Evolutionary conservation across 495 filamentous ascomycete genomes (phyloP), one percentile per base, ranked within the genome.

Genomic region (Lasiosphaeria hispida): DNA sequence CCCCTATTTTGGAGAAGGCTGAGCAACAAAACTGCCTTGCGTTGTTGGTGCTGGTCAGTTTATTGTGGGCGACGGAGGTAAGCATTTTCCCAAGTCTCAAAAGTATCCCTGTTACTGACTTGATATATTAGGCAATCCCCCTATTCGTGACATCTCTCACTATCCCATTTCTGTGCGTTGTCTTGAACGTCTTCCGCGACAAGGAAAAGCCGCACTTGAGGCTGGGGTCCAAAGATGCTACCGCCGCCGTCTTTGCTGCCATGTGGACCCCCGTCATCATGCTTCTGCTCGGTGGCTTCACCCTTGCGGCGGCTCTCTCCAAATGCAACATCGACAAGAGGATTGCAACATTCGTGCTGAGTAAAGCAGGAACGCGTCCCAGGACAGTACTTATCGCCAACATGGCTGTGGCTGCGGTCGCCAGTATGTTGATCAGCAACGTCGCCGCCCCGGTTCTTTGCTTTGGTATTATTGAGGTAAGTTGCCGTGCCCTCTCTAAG

Each of bases 181-280:
- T 95, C 10, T 80, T 99, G 23, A 81, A 81, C 36, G 90, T 99
- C 47, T 90, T 96, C 60, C 85, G 92, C 48, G 82, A 84, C 15
- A 88, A 92, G 34, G 79, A 83, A 6, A 84, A 83, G 65, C 87
- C 87, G 0, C 77, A 92, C 63, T 62, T 73, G 33, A 85, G 93
- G 34, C 76, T 97, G 13, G 79, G 79, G 18, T 80, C 90, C 1
- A 89, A 89, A 62, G 80, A 82, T 23, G 91, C 94, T 5, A 87
- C 91, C 0, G 80, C 79, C 50, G 91, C 87, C 65, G 85, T 96
- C 37, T 97, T 97, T 63, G 77, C 90, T 33, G 86, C 94, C 15
- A 99, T 99, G 94, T 99, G 94, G 94, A 97, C 92, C 9, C 92
- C 95, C 0, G 94, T 97, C 35, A 99, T 99, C 61, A 97, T 97